phyloP scores from a whole-genome alignment of 2,329 filamentous ascomycete genomes.

The Colletotrichum paranaense region DNA sequence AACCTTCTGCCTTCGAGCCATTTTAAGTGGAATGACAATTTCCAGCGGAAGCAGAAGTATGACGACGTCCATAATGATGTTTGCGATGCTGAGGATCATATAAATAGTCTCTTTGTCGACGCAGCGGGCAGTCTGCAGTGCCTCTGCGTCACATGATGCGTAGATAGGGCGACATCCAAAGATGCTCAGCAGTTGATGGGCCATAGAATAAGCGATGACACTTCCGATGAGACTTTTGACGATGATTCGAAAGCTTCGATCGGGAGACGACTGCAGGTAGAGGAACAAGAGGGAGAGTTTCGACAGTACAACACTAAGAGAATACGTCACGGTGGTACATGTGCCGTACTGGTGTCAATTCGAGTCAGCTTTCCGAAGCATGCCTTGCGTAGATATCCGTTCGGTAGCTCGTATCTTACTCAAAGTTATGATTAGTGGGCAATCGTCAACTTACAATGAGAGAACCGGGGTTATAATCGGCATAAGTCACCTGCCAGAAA shows the following conservation, averaged over 20 bases:
- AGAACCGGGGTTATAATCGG: too few relatives aligned
- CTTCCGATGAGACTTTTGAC: conserved; percentile 42
- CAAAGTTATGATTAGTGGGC: too few relatives aligned
- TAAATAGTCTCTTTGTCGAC: conserved; percentile 12
- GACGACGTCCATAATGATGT: conserved; percentile 25
- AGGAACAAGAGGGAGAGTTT: conserved; percentile 32
- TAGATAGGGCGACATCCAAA: conserved; percentile 6
- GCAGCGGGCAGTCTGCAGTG: neutral
- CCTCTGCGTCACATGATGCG: conserved; percentile 7
- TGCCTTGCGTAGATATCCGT: too few relatives aligned
- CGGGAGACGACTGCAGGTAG: conserved; percentile 16
- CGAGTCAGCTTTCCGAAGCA: too few relatives aligned
- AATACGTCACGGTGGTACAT: conserved; percentile 10
- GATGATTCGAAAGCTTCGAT: conserved; percentile 31
- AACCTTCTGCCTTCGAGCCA: conserved; percentile 21
- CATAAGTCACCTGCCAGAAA: too few relatives aligned
- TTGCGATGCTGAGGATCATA: conserved; percentile 23
- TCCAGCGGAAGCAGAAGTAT: conserved; percentile 19
- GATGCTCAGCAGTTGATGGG: conserved; percentile 30
- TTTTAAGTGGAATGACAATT: conserved; percentile 16
- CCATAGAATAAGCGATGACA: conserved; percentile 45
- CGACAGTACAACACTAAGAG: conserved; percentile 24
- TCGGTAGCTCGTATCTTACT: too few relatives aligned
- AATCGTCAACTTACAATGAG: too few relatives aligned
- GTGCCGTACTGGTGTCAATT: neutral